Evolutionary conservation across 768 basidiomycete genomes (phyloP).

Genomic region (Agaricus blazei): DNA sequence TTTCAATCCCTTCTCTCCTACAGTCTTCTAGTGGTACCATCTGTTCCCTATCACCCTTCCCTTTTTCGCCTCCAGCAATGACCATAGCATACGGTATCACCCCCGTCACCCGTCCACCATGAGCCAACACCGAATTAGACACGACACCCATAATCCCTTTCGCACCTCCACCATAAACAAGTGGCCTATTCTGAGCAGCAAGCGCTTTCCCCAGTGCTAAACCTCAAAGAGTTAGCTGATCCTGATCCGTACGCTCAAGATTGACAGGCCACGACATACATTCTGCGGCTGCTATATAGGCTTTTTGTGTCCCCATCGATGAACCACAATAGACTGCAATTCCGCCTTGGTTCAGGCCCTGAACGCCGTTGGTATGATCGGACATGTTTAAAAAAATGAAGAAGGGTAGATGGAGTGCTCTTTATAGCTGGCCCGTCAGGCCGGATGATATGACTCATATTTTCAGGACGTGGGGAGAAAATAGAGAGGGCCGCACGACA

Average conservation of each 20-base stretch:
- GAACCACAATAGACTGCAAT: constrained; percentile 88
- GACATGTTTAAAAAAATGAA: neutral
- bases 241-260: constrained; percentile 10
- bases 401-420: neutral
- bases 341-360: constrained; percentile 18
- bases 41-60: constrained; percentile 32
- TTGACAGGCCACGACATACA: constrained; percentile 40
- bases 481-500: no score
- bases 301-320: constrained; percentile 54
- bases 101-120: constrained; percentile 71
- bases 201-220: constrained; percentile 73
- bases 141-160: constrained; percentile 86
- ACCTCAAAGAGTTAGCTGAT: neutral
- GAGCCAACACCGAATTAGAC: constrained; percentile 56
- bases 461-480: no score
- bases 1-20: constrained; percentile 24
- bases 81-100: constrained; percentile 77
- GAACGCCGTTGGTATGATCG: neutral
- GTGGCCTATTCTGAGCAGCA: constrained; percentile 48
- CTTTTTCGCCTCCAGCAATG: constrained; percentile 56
- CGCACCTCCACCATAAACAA: constrained; percentile 86
- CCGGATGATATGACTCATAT: no score
- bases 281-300: constrained; percentile 61
- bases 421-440: no score
- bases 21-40: constrained; percentile 19